These are phyloP conservation scores for Hypoxylon sp. DNA, from an alignment of 2,329 filamentous ascomycete genomes.

Conservation along the genomic window DNA sequence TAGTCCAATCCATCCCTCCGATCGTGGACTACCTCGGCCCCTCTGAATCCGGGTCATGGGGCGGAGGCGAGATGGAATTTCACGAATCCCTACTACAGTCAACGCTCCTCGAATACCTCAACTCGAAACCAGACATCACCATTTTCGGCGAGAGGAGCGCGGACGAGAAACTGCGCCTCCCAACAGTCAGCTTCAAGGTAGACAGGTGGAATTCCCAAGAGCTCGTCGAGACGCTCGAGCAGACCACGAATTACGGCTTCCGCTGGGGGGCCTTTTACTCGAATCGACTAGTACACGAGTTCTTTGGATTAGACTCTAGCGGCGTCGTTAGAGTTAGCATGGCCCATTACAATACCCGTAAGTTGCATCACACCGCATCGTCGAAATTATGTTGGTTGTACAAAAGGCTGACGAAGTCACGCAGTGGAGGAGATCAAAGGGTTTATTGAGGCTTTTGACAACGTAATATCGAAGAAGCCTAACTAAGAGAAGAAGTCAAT, in stretches of 20 bases:
- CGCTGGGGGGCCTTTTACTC: constrained; percentile 80
- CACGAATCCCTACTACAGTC: constrained; percentile 74
- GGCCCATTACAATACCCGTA: constrained; percentile 80
- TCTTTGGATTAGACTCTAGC: constrained; percentile 70
- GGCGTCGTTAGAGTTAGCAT: constrained; percentile 79
- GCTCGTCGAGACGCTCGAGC: constrained; percentile 74
- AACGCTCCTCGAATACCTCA: constrained; percentile 72
- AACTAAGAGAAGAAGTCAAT: neutral
- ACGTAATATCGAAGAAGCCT: constrained; percentile 57
- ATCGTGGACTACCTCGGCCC: constrained; percentile 73
- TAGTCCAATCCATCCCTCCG: constrained; percentile 72
- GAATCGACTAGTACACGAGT: constrained; percentile 71
- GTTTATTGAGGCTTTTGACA: constrained; percentile 67
- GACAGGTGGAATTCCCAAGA: constrained; percentile 68
- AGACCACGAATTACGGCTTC: constrained; percentile 71
- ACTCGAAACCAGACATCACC: constrained; percentile 64
- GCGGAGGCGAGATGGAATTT: constrained; percentile 61
- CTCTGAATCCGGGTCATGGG: constrained; percentile 60
- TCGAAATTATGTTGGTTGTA: neutral
- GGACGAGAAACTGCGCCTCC: constrained; percentile 67
- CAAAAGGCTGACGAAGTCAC: neutral
- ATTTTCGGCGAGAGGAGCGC: constrained; percentile 70
- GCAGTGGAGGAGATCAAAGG: constrained; percentile 69
- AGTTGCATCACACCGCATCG: constrained; percentile 53
- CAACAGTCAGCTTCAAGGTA: constrained; percentile 77